Base-by-base conservation (phyloP, 306 rosid genomes). In the Trifolium dubium region DNA sequence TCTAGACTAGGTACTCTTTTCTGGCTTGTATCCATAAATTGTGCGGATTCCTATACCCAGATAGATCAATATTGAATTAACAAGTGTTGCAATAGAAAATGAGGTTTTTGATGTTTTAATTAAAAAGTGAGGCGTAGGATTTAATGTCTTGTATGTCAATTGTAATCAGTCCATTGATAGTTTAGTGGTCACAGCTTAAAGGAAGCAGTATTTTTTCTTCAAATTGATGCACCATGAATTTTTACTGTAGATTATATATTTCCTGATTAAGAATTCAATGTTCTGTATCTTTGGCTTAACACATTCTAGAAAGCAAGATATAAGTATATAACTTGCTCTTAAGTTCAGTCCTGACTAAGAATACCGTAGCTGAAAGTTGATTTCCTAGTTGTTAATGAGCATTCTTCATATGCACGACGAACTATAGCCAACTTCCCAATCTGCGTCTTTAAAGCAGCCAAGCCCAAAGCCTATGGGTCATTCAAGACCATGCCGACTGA, bases 211-310 rank as follows among this genome's bases (percentile, higher is more conserved):
- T 63, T 31, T 53, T 61, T 49, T 11, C n/a, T 6, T 67, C 68
- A 54, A 67, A 56, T 61, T 78, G 66, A 30, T 4, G 15, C 54
- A 9, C 68, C 5, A 59, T 10, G 30, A 60, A 29, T 15, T 50
- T 63, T 14, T 8, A 28, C 56, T 30, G n/a, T 49, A 68, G 79
- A 31, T 41, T 60, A 10, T 13, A 55, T 79, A 28, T 29, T 63
- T 72, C 30, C 55, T 64, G 8, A 14, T 71, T 34, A 51, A 23
- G 55, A 72, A 72, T 65, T 79, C 17, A 5, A 51, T 77, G 75
- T 32, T 46, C 4, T 65, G 30, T 11, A 72, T 31, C 17, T 29
- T 32, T 49, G 29, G 49, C 37, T 44, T 5, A 28, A 14, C 50
- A n/a, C 31, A 31, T 31, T 30, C 40, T 30, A 59, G 64, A 7